Evolutionary conservation across 1,284 basidiomycete species (phyloP), one percentile per base, ranked within the genome.

Genomic region (Malassezia dermatis): DNA sequence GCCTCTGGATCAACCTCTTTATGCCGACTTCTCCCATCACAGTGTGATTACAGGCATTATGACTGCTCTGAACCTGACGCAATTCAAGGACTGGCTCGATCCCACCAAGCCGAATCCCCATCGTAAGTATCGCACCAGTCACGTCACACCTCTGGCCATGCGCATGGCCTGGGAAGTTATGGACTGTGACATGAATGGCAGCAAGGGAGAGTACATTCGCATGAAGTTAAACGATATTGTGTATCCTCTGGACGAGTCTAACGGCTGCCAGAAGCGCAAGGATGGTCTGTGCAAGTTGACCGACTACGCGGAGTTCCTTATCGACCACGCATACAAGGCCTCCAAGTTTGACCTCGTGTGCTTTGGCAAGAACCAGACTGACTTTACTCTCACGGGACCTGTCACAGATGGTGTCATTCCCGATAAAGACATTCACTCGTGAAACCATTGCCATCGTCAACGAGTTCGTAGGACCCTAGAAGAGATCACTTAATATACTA

Each of bases 231-330:
- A 93, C 76, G 89, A 71, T 45, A 67, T 67, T 1, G 56, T 69
- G 11, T 45, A 69, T 2, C 65, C 90, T 0, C 79, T 91, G 39
- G 84, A 83, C 1, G 82, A 84, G 30, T 90, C 88, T 63, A 81
- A 84, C 7, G 82, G 81, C 0, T 74, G 81, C 63, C 79, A 65
- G 12, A 61, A 76, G 13, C 76, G 84, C 65, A 78, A 80, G 43
- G 82, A 90, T 57, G 89, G 89, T 12, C 80, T 90, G 73, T 94
- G 89, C 64, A 78, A 85, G 0, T 77, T 91, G 7, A 78, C 81
- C 35, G 81, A 80, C 3, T 91, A 93, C 71, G 80, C 90, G 27
- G 77, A 75, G 1, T 64, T 58, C 53, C 67, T 69, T 49, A 37
- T 60, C n/a, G 31, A 42, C 17, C 17, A 61, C 26, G 65, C 65